phyloP scores from a whole-genome alignment of 2,329 filamentous ascomycete genomes.

The Pezicula neosporulosa region DNA sequence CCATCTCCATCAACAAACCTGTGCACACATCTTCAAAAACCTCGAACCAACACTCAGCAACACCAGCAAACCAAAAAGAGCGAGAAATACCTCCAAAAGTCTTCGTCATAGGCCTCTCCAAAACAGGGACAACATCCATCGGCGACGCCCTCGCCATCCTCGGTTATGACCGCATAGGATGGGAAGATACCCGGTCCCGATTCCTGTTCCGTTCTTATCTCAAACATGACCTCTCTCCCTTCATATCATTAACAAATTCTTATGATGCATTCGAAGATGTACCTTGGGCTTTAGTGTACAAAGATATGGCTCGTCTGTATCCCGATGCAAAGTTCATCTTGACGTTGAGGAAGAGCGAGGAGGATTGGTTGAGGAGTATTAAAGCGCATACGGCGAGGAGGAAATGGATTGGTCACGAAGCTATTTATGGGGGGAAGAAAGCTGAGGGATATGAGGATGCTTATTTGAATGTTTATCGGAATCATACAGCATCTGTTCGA shows the following conservation, averaged over 20 bases:
- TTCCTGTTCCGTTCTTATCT: constrained; percentile 1
- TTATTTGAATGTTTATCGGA: constrained; percentile 3
- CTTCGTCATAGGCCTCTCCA: constrained; percentile 10
- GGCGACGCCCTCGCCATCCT: constrained; percentile 6
- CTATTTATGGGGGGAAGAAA: constrained; percentile 3
- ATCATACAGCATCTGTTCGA: constrained; percentile 3
- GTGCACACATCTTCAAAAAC: too few relatives aligned
- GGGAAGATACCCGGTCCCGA: constrained; percentile 6
- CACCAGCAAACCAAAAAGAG: neutral
- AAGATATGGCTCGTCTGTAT: constrained; percentile 2
- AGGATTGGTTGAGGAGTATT: constrained; percentile 3
- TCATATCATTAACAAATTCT: neutral
- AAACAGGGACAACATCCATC: constrained; percentile 8
- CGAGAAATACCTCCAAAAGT: neutral
- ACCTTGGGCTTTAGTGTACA: constrained; percentile 6
- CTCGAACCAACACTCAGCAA: neutral
- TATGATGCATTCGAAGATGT: constrained; percentile 7
- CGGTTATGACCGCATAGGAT: constrained; percentile 3
- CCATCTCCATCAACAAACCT: too few relatives aligned
- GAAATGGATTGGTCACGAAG: constrained; percentile 4
- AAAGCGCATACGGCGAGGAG: neutral
- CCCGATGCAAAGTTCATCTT: constrained; percentile 7
- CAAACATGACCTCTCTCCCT: constrained; percentile 1
- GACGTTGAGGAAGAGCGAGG: constrained; percentile 2
- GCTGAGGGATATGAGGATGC: constrained; percentile 5